These are phyloP conservation scores for Sugiyamaella xylanicola DNA, from an alignment of 1,139 yeast species.

Conservation along the genomic window DNA sequence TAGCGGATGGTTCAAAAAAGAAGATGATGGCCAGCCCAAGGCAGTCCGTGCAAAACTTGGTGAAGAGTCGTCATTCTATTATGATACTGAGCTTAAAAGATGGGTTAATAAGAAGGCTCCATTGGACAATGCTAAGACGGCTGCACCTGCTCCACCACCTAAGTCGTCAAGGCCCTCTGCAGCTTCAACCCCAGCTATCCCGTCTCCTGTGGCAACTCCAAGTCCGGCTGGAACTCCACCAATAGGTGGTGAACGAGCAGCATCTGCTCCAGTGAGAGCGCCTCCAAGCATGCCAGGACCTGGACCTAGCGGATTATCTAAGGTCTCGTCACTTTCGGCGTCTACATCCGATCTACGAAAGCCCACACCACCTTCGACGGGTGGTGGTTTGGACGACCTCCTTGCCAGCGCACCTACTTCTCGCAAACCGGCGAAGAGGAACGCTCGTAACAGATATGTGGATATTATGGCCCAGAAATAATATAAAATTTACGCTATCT, in stretches of 20 bases:
- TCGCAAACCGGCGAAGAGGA: slow-evolving; percentile 60
- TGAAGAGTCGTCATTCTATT: slow-evolving; percentile 70
- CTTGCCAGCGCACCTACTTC: slow-evolving; percentile 51
- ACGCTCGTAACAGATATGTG: slow-evolving; percentile 73
- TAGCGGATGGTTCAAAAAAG: slow-evolving; percentile 48
- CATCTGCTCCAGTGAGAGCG: slow-evolving; percentile 8
- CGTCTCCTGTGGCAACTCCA: slow-evolving; percentile 32
- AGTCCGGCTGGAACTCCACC: slow-evolving; percentile 28
- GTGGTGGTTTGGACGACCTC: slow-evolving; percentile 67
- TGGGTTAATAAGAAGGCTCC: slow-evolving; percentile 82
- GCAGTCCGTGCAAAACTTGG: slow-evolving; percentile 87
- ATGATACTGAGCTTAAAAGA: slow-evolving; percentile 79
- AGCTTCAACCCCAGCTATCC: slow-evolving; percentile 34
- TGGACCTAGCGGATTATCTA: slow-evolving; percentile 10
- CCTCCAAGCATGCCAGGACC: not conserved
- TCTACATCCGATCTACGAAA: slow-evolving; percentile 11
- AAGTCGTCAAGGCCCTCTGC: slow-evolving; percentile 39
- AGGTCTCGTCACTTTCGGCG: slow-evolving; percentile 10
- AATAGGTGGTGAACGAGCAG: slow-evolving; percentile 12
- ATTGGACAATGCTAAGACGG: slow-evolving; percentile 63
- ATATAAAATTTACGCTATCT: not conserved
- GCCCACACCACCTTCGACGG: slow-evolving; percentile 32
- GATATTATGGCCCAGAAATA: slow-evolving; percentile 62
- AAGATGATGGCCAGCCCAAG: slow-evolving; percentile 62
- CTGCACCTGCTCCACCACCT: slow-evolving; percentile 79